Conservation (phyloP, 2,329 filamentous ascomycete species). For the Alternaria arborescens region DNA sequence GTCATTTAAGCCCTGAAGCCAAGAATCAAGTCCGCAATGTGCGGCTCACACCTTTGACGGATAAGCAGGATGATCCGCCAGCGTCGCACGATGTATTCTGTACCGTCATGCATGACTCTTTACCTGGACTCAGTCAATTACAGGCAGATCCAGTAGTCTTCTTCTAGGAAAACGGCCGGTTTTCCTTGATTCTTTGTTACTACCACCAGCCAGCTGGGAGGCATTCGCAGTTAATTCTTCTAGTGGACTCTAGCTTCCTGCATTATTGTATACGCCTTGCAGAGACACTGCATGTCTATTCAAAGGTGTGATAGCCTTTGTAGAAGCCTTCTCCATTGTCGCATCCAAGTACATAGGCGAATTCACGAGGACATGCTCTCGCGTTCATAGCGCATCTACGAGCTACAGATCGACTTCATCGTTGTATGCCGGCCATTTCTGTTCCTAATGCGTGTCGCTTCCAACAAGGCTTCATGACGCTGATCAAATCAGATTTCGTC, state of each 20-base stretch:
- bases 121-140: slow-evolving; percentile 48
- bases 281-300: background rate
- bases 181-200: background rate
- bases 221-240: background rate
- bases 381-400: slow-evolving; percentile 3
- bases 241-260: background rate
- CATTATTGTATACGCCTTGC: background rate
- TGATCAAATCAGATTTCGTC: background rate
- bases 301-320: background rate
- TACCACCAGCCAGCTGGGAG: background rate
- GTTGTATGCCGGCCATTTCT: slow-evolving; percentile 1
- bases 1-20: slow-evolving; percentile 50
- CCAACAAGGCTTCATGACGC: background rate
- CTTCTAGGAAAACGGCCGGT: slow-evolving; percentile 32
- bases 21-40: slow-evolving; percentile 48
- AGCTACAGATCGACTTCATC: background rate
- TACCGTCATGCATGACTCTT: slow-evolving; percentile 50
- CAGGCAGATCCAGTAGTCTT: slow-evolving; percentile 50
- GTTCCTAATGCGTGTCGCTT: background rate
- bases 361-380: slow-evolving; percentile 4
- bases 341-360: slow-evolving; percentile 14
- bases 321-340: slow-evolving; percentile 2
- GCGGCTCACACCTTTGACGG: slow-evolving; percentile 48
- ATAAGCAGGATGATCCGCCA: slow-evolving; percentile 46
- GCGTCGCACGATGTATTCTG: slow-evolving; percentile 49